Percentiles rank a stretch among this genome's conserved stretches.
Conservation (phyloP, 768 basidiomycete species). For the Boletus rubroflammeus region DNA sequence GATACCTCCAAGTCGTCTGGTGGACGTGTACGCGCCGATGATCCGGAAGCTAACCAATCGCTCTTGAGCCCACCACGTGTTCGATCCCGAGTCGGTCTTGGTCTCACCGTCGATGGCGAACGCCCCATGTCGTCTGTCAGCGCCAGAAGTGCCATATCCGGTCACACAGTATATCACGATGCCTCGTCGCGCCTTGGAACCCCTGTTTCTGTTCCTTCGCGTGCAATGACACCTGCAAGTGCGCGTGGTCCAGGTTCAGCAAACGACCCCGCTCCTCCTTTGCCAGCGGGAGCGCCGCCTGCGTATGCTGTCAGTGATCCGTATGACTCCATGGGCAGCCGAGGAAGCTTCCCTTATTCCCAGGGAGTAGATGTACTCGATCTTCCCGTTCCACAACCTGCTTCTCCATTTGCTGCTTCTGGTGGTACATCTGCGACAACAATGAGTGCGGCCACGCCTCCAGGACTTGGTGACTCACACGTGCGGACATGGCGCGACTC, state of each 20-base stretch:
- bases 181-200: constrained; percentile 48
- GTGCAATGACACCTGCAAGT: constrained; percentile 46
- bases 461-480: constrained; percentile 35
- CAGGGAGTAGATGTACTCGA: constrained; percentile 48
- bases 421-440: constrained; percentile 30
- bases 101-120: constrained; percentile 36
- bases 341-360: constrained; percentile 26
- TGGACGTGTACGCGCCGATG: constrained; percentile 34
- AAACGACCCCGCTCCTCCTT: constrained; percentile 7
- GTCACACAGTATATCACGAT: constrained; percentile 60
- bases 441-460: constrained; percentile 28
- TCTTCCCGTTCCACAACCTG: constrained; percentile 54
- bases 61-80: constrained; percentile 28
- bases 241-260: constrained; percentile 15
- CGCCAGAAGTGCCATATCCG: constrained; percentile 48
- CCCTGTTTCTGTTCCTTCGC: constrained; percentile 38
- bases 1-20: constrained; percentile 29
- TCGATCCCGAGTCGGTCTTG: constrained; percentile 34
- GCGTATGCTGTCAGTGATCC: constrained; percentile 32
- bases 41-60: constrained; percentile 44
- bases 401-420: constrained; percentile 46
- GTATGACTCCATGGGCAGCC: constrained; percentile 25
- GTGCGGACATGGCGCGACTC: constrained; percentile 35
- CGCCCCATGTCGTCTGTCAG: constrained; percentile 62
- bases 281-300: constrained; percentile 28